Evolutionary conservation across 192 early-diverging fungal species (phyloP), one percentile per base, ranked within the genome.

Genomic region (Chytriomyces sp.): DNA sequence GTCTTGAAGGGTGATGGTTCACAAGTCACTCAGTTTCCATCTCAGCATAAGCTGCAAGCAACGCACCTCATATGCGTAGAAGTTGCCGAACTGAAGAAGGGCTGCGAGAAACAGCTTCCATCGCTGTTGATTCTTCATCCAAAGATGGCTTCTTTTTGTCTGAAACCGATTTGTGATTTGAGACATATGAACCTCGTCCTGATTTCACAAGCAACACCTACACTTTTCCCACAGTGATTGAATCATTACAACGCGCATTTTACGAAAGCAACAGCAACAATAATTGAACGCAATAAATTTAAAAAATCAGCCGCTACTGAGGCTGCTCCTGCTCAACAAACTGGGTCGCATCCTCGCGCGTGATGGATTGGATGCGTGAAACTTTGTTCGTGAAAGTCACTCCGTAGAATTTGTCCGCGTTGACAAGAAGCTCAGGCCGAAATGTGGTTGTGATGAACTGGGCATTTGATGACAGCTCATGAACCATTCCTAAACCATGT

Each of bases 361-460:
- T 80, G 63, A 87, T 85, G 50, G 61, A 72, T 71, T 93, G 90
- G 53, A 99, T 91, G 24, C 89, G 77, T n/a, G 94, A 96, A 6
- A 97, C 96, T 83, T 98, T 99, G 82, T 93, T 93, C 50, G 91
- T 89, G 86, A 99, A 99, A 4, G 95, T 97, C 53, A 99, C 96
- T 50, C 97, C 97, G 66, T 99, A 99, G 72, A 96, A 98, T 86
- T 96, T 95, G 83, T 98, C 93, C 0, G 95, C 94, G 70, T 94
- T 86, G 6, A 85, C 92, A 60, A 99, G 85, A 84, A 98, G 87
- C 81, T 99, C 97, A 2, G 97, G 95, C 11, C 97, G 88, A 91
- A 99, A 99, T 1, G 97, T 99, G 11, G 97, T 99, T 6, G 95
- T 96, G 67, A 98, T 97, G 80, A 99, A 99, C 82, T 99, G 97